Percentiles rank a stretch among this genome's conserved stretches.
Evolutionary conservation across 2,329 filamentous ascomycete genomes (phyloP).

Genomic region (Fusarium citri): DNA sequence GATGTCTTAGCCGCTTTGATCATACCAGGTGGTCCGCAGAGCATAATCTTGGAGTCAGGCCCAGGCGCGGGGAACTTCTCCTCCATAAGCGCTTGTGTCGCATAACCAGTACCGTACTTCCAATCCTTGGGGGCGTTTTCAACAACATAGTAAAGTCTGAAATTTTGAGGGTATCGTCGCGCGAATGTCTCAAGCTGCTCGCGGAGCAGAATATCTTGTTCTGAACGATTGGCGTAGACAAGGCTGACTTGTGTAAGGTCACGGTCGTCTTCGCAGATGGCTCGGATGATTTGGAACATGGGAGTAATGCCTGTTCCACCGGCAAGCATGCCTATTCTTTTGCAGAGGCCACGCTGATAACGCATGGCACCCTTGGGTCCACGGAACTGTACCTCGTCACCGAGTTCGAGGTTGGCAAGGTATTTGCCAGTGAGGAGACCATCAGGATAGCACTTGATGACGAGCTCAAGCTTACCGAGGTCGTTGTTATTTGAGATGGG

Average conservation of each 20-base stretch:
- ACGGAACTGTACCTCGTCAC: slow-evolving; percentile 63
- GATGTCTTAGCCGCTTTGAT: slow-evolving; percentile 66
- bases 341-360: slow-evolving; percentile 57
- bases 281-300: slow-evolving; percentile 67
- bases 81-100: slow-evolving; percentile 62
- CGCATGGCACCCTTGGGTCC: slow-evolving; percentile 69
- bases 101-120: slow-evolving; percentile 61
- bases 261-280: slow-evolving; percentile 69
- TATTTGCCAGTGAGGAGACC: slow-evolving; percentile 63
- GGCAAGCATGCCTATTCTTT: slow-evolving; percentile 66
- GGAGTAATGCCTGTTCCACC: slow-evolving; percentile 55
- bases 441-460: slow-evolving; percentile 64
- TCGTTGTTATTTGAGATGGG: slow-evolving; percentile 64
- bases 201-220: slow-evolving; percentile 69
- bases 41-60: slow-evolving; percentile 62
- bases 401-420: slow-evolving; percentile 59
- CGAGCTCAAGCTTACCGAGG: slow-evolving; percentile 61
- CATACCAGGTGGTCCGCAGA: slow-evolving; percentile 73
- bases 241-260: slow-evolving; percentile 68
- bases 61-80: slow-evolving; percentile 60
- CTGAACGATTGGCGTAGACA: slow-evolving; percentile 69
- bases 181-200: slow-evolving; percentile 67
- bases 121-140: slow-evolving; percentile 60
- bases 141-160: slow-evolving; percentile 68
- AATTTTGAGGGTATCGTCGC: slow-evolving; percentile 61